Conservation (phyloP, 257 asterid species). For the Verbena officinalis region DNA sequence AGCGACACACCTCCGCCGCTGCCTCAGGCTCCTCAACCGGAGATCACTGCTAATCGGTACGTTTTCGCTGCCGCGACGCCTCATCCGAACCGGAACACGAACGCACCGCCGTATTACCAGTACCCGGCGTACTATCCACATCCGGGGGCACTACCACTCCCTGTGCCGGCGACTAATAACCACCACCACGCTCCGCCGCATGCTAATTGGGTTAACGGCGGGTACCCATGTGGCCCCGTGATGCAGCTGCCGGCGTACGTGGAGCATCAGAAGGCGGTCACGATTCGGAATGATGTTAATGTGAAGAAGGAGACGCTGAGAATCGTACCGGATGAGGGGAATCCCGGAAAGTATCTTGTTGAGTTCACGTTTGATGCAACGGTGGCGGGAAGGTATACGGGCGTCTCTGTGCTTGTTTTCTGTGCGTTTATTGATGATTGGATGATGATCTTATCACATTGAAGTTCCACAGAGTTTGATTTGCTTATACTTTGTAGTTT, state of each 20-base stretch:
- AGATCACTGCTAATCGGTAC: conserved; percentile 45
- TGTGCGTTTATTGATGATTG: conserved; percentile 13
- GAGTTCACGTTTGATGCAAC: conserved; percentile 94
- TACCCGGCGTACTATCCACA: conserved; percentile 61
- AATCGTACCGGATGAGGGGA: conserved; percentile 81
- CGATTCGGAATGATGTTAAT: conserved; percentile 92
- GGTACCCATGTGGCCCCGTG: conserved; percentile 53
- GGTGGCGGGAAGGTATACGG: conserved; percentile 73
- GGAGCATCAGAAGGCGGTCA: conserved; percentile 96
- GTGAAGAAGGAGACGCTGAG: conserved; percentile 88
- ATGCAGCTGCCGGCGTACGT: conserved; percentile 51
- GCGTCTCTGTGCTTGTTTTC: not conserved
- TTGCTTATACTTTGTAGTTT: not conserved
- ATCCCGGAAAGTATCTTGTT: conserved; percentile 80
- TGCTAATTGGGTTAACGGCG: conserved; percentile 48
- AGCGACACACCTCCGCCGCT: conserved; percentile 56
- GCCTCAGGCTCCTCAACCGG: conserved; percentile 55
- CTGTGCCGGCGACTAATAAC: conserved; percentile 55
- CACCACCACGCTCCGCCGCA: conserved; percentile 54
- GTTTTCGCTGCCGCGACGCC: conserved; percentile 68
- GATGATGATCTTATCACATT: conserved; percentile 13
- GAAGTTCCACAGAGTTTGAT: not conserved
- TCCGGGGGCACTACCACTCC: conserved; percentile 50
- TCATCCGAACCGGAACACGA: conserved; percentile 46
- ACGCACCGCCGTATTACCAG: conserved; percentile 50